phyloP scores from a whole-genome alignment of 2,329 filamentous ascomycete species.

The Periglandula ipomoeae region DNA sequence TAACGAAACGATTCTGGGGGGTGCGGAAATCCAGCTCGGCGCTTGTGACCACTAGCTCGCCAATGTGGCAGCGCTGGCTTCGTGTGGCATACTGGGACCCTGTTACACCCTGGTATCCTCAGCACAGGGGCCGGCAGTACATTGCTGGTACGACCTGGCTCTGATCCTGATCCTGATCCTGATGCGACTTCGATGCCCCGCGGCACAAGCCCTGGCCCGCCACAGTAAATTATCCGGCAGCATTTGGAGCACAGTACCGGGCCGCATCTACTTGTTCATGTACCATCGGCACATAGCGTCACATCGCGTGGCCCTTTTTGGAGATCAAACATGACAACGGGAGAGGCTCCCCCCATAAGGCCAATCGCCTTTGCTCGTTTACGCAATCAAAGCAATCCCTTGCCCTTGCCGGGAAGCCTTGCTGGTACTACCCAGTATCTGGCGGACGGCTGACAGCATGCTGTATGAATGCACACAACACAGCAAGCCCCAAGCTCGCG shows the following conservation, averaged over 20 bases:
- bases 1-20: neutral
- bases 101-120: neutral
- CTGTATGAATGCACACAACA: too few species aligned
- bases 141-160: neutral
- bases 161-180: neutral
- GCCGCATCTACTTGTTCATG: conserved; percentile 7
- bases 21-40: neutral
- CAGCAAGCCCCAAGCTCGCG: too few species aligned
- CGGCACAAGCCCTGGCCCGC: neutral
- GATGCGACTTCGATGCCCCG: neutral
- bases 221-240: conserved; percentile 4
- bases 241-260: conserved; percentile 4
- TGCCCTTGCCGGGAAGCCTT: too few species aligned
- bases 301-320: conserved; percentile 1
- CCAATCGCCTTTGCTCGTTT: conserved; percentile 4
- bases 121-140: conserved; percentile 3
- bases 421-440: too few species aligned
- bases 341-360: neutral
- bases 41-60: neutral
- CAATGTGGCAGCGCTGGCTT: neutral
- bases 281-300: conserved; percentile 8
- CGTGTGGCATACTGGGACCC: conserved; percentile 2
- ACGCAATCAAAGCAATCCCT: too few species aligned
- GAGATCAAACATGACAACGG: neutral
- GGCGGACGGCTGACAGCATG: too few species aligned